Percentiles rank a stretch among this genome's conserved stretches.
Conservation (phyloP, 345 rosid genomes). For the Triadica sebifera region DNA sequence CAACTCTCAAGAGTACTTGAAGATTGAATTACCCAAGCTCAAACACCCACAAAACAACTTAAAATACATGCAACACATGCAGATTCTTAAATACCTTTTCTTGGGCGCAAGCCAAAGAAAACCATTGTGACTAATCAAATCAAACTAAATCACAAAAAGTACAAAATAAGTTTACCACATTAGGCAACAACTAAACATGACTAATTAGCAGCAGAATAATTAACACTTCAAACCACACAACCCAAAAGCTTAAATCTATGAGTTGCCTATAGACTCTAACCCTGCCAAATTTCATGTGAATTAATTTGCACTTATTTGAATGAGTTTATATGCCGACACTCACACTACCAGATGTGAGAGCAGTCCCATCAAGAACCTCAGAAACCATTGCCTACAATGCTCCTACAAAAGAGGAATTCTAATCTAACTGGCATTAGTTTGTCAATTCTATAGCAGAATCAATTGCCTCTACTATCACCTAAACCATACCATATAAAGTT, state of each 20-base stretch:
- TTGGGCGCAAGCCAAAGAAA: neutral
- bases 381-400: neutral
- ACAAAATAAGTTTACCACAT: neutral
- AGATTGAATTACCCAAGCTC: neutral
- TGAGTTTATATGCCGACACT: neutral
- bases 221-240: neutral
- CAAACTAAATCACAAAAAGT: neutral
- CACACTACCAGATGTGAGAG: neutral
- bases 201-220: neutral
- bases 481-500: slow-evolving; percentile 4
- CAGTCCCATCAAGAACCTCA: neutral
- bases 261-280: neutral
- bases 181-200: neutral
- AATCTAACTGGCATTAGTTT: neutral
- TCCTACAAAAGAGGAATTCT: neutral
- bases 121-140: neutral
- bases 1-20: neutral
- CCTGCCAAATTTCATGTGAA: neutral
- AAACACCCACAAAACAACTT: neutral
- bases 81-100: neutral
- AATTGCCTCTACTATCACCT: neutral
- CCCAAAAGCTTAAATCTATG: neutral
- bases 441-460: neutral
- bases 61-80: neutral
- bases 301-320: neutral